Evolutionary conservation across 441 rosid species (phyloP), one percentile per base, ranked within the genome.

Genomic region (Eutrema salsugineum): DNA sequence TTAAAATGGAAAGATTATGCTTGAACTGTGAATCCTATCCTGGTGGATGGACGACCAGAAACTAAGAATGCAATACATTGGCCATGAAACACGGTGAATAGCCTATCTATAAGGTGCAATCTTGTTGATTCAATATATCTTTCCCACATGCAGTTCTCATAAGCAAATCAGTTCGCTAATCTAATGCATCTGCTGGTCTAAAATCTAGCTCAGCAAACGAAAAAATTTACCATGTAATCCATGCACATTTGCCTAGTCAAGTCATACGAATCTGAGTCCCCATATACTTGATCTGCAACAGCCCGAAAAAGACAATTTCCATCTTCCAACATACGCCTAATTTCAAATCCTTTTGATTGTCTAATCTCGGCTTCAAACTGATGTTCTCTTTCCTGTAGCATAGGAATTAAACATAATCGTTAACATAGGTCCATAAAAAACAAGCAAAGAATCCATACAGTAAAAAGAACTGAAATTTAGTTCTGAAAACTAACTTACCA

Each of bases 291-390:
- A 88, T 95, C 97, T 50, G 95, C 97, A 40, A 95, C 91, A 79
- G 99, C 98, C 42, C 93, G 97, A 44, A 95, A 95, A 62, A 95
- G 97, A 83, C 99, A 95, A 71, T 95, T 95, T 46, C 99, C 99
- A 83, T 95, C 99, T 86, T 84, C 97, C 82, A 95, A 44, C 99
- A 95, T 95, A 79, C 88, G 85, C 80, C 84, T 93, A 61, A 95
- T 95, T 71, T 91, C 97, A 28, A 87, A 82, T 66, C 96, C 94
- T 83, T 86, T 91, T 6, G 83, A 55, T 32, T 91, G 81, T 78
- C 93, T 84, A 32, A 95, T 73, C 67, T 93, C 98, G 53, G 84
- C 80, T 83, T 89, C 99, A 80, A 93, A 93, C 61, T 91, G 98
- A 24, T 84, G 89, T 58, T 96, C 99, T 72, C 94, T 86, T 86